These are phyloP conservation scores for Russula sp. DNA, from an alignment of 768 basidiomycete species.

Conservation along the genomic window DNA sequence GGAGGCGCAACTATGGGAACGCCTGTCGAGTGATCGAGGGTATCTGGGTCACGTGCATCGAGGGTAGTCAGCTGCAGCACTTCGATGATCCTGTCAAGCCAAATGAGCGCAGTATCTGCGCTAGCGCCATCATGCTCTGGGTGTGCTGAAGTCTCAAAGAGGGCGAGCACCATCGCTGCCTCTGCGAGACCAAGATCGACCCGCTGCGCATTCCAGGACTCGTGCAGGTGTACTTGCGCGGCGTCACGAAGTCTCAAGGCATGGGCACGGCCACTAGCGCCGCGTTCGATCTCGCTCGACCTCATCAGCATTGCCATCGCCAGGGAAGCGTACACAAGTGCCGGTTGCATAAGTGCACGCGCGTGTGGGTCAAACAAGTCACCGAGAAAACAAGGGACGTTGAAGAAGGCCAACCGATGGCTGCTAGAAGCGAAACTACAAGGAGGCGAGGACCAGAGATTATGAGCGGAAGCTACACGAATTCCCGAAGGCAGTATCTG, in stretches of 20 bases:
- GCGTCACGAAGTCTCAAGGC: constrained; percentile 52
- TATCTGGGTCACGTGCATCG: constrained; percentile 50
- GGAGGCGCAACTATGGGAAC: constrained; percentile 45
- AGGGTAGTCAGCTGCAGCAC: constrained; percentile 47
- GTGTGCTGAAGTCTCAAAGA: constrained; percentile 73
- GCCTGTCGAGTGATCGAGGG: constrained; percentile 39
- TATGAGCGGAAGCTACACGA: neutral
- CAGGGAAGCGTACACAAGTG: constrained; percentile 60
- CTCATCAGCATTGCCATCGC: constrained; percentile 69
- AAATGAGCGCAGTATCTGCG: constrained; percentile 45
- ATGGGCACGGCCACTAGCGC: constrained; percentile 46
- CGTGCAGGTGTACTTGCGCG: constrained; percentile 50
- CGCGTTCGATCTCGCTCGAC: constrained; percentile 60
- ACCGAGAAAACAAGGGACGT: constrained; percentile 48
- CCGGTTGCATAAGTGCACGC: constrained; percentile 57
- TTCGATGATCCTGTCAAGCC: constrained; percentile 62
- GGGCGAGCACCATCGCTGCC: constrained; percentile 68
- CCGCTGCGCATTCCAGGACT: constrained; percentile 45
- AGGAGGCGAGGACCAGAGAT: neutral
- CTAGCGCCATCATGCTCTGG: constrained; percentile 55
- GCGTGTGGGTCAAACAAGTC: constrained; percentile 47
- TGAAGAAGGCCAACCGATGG: constrained; percentile 66
- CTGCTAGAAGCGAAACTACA: constrained; percentile 60
- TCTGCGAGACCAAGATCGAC: constrained; percentile 63
- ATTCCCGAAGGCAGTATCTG: neutral